These are phyloP conservation scores for Stylosanthes scabra DNA, from an alignment of 331 rosid species.

Conservation along the genomic window DNA sequence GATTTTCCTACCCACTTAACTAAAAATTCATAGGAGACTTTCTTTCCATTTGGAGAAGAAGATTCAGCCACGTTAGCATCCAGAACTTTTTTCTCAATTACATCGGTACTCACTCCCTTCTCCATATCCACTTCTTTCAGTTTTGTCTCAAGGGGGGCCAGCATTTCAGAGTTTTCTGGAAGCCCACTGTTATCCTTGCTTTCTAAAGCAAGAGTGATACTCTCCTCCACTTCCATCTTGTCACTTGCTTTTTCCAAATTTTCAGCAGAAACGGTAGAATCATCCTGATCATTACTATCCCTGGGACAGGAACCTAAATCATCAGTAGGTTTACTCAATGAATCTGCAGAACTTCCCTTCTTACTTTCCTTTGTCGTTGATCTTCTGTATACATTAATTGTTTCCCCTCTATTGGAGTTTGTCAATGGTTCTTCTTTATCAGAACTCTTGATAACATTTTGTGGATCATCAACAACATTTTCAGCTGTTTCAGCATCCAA, in stretches of 20 bases:
- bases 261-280: constrained; percentile 56
- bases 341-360: constrained; percentile 58
- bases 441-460: constrained; percentile 51
- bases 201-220: constrained; percentile 46
- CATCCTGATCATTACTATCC: constrained; percentile 54
- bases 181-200: constrained; percentile 47
- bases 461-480: constrained; percentile 52
- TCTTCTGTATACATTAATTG: constrained; percentile 76
- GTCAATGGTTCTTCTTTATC: constrained; percentile 62
- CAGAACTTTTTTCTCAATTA: constrained; percentile 54
- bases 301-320: constrained; percentile 49
- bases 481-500: constrained; percentile 58
- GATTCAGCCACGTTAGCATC: constrained; percentile 56
- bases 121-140: constrained; percentile 55
- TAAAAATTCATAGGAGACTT: constrained; percentile 65
- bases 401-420: constrained; percentile 57
- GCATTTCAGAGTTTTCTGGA: constrained; percentile 54
- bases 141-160: constrained; percentile 52
- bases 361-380: constrained; percentile 70
- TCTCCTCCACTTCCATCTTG: constrained; percentile 49
- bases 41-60: constrained; percentile 56
- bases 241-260: constrained; percentile 55
- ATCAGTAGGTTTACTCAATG: constrained; percentile 44
- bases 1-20: constrained; percentile 99
- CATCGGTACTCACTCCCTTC: constrained; percentile 46